Percentiles rank a stretch among this genome's conserved stretches.
Evolutionary conservation across 495 filamentous ascomycete genomes (phyloP).

Genomic region (Extremus antarcticus): DNA sequence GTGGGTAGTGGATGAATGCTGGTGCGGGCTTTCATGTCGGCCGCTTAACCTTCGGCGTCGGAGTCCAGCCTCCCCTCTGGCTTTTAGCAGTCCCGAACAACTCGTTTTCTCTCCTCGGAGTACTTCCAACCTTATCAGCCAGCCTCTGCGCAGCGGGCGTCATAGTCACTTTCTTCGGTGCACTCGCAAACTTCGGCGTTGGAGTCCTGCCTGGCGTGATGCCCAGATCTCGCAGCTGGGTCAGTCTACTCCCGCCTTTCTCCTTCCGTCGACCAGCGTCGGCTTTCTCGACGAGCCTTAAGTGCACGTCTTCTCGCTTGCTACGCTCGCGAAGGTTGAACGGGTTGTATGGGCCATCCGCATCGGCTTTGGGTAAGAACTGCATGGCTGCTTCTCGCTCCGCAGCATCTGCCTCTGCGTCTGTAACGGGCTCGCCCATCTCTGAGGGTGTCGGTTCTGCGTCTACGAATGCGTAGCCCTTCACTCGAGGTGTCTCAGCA

Average conservation of each 20-base stretch:
- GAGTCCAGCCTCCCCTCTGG: conserved; percentile 42
- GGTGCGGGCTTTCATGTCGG: too few relatives aligned
- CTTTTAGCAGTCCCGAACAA: conserved; percentile 31
- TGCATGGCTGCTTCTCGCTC: conserved; percentile 26
- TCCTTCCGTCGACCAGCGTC: conserved; percentile 53
- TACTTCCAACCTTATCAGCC: conserved; percentile 44
- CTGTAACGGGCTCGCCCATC: conserved; percentile 11
- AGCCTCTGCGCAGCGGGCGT: conserved; percentile 77
- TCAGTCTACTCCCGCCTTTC: conserved; percentile 24
- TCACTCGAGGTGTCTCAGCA: conserved; percentile 75
- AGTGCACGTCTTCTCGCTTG: conserved; percentile 71
- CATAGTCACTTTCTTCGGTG: conserved; percentile 29
- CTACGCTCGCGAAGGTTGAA: conserved; percentile 71
- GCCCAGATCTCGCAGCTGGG: conserved; percentile 24
- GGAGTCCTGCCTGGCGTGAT: conserved; percentile 39
- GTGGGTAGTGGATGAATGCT: too few relatives aligned
- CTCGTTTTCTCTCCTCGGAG: conserved; percentile 35
- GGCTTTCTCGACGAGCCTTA: conserved; percentile 81
- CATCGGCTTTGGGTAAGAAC: conserved; percentile 37
- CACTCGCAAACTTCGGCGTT: conserved; percentile 61
- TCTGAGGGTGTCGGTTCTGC: conserved; percentile 41
- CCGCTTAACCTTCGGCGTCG: conserved; percentile 37
- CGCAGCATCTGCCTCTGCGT: conserved; percentile 17
- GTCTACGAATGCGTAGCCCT: conserved; percentile 90
- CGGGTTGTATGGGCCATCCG: conserved; percentile 52